Base-by-base conservation (phyloP, 352 stramenopile species). In the Phytophthora kernoviae region DNA sequence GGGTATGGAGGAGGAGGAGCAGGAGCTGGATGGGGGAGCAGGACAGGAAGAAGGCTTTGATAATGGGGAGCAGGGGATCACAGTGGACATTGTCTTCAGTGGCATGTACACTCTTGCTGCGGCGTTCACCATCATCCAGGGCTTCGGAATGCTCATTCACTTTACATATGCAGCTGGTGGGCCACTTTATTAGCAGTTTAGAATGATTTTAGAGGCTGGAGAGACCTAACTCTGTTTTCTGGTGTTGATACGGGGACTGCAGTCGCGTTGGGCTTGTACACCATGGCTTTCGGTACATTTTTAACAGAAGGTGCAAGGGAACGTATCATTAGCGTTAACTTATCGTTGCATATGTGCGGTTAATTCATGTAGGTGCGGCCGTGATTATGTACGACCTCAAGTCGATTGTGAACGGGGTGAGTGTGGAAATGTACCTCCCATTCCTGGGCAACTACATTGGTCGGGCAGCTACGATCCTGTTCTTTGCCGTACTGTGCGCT, bases 401-500 rank as follows among this genome's bases (percentile, higher is more conserved):
- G 68, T 89, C 82, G 12, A 73, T 93, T 45, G 81, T 95, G 26
- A 82, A 91, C 59, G 83, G 84, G 52, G 65, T 95, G 52, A 92
- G 81, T 45, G 72, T 95, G 49, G 86, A 95, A 65, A 68, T 77
- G 61, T 95, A 90, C 63, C 81, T 95, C 41, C 86, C 86, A n/a
- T 95, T 95, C 61, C 62, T 95, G 9, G 82, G 84, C 62, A 95
- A 93, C 63, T 93, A 93, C 65, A 85, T 95, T 15, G 86, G 86
- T n/a, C 86, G 86, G 21, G 84, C 82, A 15, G 59, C 86, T 21
- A 91, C 84, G 44, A 84, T 95, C 47, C 63, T 90, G 12, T 95
- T 90, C 67, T 91, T 95, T 54, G 82, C 84, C 2, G 84, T 88
- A 26, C 65, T 95, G 17, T 90, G 84, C 54, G 71, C 66, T 18